Evolutionary conservation across 208 protist species (phyloP).

Genomic region (Angomonas desouzai): DNA sequence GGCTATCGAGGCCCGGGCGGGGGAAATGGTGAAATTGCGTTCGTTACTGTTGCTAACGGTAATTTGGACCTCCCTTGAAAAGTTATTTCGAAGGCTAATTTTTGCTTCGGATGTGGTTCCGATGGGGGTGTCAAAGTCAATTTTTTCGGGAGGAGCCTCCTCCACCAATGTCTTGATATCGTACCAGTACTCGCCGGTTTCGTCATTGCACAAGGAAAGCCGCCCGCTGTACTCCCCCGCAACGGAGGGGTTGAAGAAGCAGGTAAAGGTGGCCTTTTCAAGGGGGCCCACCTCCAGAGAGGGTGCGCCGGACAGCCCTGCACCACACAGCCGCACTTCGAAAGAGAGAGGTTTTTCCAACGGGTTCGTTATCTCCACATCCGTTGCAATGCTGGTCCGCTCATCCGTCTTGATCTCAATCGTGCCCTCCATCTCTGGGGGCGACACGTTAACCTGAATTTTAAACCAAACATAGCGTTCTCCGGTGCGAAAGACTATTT

Average conservation of each 20-base stretch:
- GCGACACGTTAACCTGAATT: slow-evolving; percentile 70
- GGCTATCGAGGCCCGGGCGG: slow-evolving; percentile 38
- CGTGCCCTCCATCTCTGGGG: slow-evolving; percentile 83
- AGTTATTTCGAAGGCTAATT: slow-evolving; percentile 79
- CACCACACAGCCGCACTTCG: slow-evolving; percentile 65
- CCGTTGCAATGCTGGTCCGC: slow-evolving; percentile 76
- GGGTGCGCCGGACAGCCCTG: slow-evolving; percentile 76
- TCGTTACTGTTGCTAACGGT: slow-evolving; percentile 62
- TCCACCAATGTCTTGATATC: slow-evolving; percentile 77
- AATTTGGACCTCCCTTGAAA: slow-evolving; percentile 38
- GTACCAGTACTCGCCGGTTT: slow-evolving; percentile 94
- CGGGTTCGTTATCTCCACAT: slow-evolving; percentile 87
- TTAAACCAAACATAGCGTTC: slow-evolving; percentile 91
- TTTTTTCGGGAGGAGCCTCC: slow-evolving; percentile 58
- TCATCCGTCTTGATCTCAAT: slow-evolving; percentile 79
- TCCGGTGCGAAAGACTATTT: slow-evolving; percentile 62
- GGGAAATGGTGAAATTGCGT: slow-evolving; percentile 49
- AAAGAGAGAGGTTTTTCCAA: slow-evolving; percentile 67
- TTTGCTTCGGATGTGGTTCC: slow-evolving; percentile 48
- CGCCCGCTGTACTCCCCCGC: slow-evolving; percentile 61
- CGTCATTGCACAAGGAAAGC: slow-evolving; percentile 85
- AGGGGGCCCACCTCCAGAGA: slow-evolving; percentile 46
- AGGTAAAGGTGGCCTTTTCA: slow-evolving; percentile 54
- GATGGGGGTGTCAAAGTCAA: slow-evolving; percentile 70
- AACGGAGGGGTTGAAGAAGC: slow-evolving; percentile 84